Evolutionary conservation across 179 eudicot species (phyloP), one percentile per base, ranked within the genome.

Genomic region (Spergularia azorica): DNA sequence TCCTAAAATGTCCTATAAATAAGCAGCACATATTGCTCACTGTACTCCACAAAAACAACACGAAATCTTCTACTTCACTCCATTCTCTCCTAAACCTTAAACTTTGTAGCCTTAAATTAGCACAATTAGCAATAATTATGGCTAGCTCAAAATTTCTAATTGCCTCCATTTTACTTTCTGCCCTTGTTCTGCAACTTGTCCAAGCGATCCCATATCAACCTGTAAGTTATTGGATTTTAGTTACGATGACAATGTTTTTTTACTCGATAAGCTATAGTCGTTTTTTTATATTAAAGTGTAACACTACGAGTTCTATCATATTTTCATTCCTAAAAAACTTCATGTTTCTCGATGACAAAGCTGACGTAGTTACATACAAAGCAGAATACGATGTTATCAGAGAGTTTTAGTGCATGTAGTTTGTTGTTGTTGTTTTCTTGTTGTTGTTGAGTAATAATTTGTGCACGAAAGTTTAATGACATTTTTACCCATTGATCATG

Each of bases 161-260:
- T 62, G 81, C 81, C 68, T 76, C 86, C 32, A 38, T 88, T 57
- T 71, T 88, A 59, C 73, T 88, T 18, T 83, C 82, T 7, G 67
- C 87, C 9, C 83, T 88, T 56, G 81, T 84, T 59, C 73, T 90
- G 64, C 79, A 84, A 65, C 76, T 83, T 72, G 87, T 76, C 75
- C 89, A 81, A 65, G 83, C 89, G 48, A 43, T 26, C 11, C 81
- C 69, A 10, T 10, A 2, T 14, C 78, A 20, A 36, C 9, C 52
- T 1, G 80, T 76, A 71, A 55, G 84, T 59, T 13, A 46, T 46
- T 9, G 10, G 50, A 46, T 5, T 46, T 9, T 46, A 6, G 50
- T 46, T 46, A 46, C 9, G 50, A 46, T 9, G 9, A 43, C 48
- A 4, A 43, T 43, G 5, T 43, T 3, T 1, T 43, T 43, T 43